phyloP scores from a whole-genome alignment of 768 basidiomycete genomes.

The Amanita thiersii region DNA sequence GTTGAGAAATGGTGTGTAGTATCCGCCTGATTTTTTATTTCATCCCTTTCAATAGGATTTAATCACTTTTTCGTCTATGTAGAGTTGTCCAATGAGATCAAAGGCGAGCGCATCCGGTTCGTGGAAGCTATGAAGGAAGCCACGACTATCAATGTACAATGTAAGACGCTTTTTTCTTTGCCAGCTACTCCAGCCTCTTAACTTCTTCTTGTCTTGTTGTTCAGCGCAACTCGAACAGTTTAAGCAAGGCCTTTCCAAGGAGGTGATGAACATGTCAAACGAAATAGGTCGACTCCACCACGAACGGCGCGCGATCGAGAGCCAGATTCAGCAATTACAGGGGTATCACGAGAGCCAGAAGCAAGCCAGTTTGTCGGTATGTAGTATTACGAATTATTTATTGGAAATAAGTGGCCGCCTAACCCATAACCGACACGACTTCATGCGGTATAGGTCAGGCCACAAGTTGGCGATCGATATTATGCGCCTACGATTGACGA shows the following conservation, averaged over 20 bases:
- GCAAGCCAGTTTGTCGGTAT: constrained; percentile 1
- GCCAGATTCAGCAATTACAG: constrained; percentile 67
- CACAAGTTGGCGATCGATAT: neutral
- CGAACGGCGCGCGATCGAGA: constrained; percentile 58
- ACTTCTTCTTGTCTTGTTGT: constrained; percentile 4
- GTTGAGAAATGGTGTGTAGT: constrained; percentile 48
- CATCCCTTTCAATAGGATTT: neutral
- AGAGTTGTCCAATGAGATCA: constrained; percentile 81
- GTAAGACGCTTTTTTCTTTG: constrained; percentile 25
- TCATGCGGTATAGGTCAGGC: no score
- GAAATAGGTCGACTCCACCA: constrained; percentile 63
- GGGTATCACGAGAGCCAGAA: constrained; percentile 45
- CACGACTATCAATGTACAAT: constrained; percentile 78
- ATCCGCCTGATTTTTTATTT: neutral
- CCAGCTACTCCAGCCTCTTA: no score
- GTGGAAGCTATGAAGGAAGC: constrained; percentile 96
- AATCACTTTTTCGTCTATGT: neutral
- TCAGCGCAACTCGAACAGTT: constrained; percentile 83
- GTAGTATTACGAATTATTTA: neutral
- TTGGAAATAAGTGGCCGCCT: no score
- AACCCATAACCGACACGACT: no score
- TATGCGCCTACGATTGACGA: constrained; percentile 2
- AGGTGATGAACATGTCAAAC: constrained; percentile 66
- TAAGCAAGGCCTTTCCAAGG: constrained; percentile 70
- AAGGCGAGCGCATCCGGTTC: constrained; percentile 77